phyloP scores from a whole-genome alignment of 1,284 basidiomycete genomes.

The Grifola frondosa region DNA sequence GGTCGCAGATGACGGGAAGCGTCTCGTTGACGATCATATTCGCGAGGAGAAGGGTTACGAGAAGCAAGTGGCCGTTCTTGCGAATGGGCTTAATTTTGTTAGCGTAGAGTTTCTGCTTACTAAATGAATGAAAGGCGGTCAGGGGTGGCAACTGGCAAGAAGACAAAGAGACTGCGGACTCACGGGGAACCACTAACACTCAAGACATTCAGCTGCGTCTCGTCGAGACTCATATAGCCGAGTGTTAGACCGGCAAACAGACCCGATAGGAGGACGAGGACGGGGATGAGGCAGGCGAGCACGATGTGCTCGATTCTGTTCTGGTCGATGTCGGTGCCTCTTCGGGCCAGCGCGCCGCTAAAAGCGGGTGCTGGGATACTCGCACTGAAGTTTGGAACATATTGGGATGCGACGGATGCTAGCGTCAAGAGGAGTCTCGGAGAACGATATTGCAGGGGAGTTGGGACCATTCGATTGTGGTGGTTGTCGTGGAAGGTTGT shows the following conservation, averaged over 20 bases:
- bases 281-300: slow-evolving; percentile 55
- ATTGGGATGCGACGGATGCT: slow-evolving; percentile 42
- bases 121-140: slow-evolving; percentile 26
- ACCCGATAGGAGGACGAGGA: slow-evolving; percentile 62
- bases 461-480: slow-evolving; percentile 32
- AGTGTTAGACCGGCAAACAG: slow-evolving; percentile 76
- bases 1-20: slow-evolving; percentile 88
- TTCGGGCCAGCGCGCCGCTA: slow-evolving; percentile 21
- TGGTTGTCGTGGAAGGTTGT: slow-evolving; percentile 11
- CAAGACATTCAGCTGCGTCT: slow-evolving; percentile 88
- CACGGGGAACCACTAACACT: slow-evolving; percentile 81
- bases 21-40: slow-evolving; percentile 94
- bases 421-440: slow-evolving; percentile 46
- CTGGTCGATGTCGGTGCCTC: slow-evolving; percentile 34
- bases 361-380: slow-evolving; percentile 24
- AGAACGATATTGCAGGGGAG: slow-evolving; percentile 27
- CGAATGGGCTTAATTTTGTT: slow-evolving; percentile 86
- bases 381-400: slow-evolving; percentile 42
- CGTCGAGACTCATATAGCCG: slow-evolving; percentile 93
- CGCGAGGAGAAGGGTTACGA: slow-evolving; percentile 80
- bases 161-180: slow-evolving; percentile 29
- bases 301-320: slow-evolving; percentile 39
- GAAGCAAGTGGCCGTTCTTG: slow-evolving; percentile 79
- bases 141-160: slow-evolving; percentile 1
- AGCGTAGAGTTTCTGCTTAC: slow-evolving; percentile 78